Evolutionary conservation across 75 land plant species (phyloP).

Genomic region (Pinus albicaulis): DNA sequence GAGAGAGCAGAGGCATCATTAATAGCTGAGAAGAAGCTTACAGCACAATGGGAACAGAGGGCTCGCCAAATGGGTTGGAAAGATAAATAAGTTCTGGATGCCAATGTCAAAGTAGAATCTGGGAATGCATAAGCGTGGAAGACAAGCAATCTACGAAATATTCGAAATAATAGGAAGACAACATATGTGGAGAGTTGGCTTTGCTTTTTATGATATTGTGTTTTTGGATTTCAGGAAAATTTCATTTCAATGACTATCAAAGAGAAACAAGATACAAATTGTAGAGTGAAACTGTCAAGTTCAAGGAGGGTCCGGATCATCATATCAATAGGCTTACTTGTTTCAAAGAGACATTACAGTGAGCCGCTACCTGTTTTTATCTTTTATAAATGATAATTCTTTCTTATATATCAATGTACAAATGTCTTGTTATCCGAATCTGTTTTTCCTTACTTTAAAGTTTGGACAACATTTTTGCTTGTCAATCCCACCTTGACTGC

Average conservation of each 20-base stretch:
- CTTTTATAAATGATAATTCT: background rate
- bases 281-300: constrained; percentile 8
- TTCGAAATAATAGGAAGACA: background rate
- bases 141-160: too few relatives aligned
- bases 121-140: too few relatives aligned
- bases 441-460: background rate
- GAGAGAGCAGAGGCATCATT: constrained; percentile 70
- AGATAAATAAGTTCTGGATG: background rate
- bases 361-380: background rate
- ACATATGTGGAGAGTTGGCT: background rate
- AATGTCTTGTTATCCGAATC: background rate
- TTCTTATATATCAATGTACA: background rate
- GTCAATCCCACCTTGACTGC: background rate
- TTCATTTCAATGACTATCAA: background rate
- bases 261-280: background rate
- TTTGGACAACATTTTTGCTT: background rate
- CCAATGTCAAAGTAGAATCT: too few relatives aligned
- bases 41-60: constrained; percentile 65
- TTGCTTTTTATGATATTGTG: background rate
- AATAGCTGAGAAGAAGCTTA: constrained; percentile 56
- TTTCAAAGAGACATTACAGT: background rate
- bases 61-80: constrained; percentile 82
- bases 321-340: constrained; percentile 6
- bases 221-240: background rate
- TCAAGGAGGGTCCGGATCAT: background rate